These are phyloP conservation scores for Castanea mollissima DNA, from an alignment of 306 rosid species.

Conservation along the genomic window DNA sequence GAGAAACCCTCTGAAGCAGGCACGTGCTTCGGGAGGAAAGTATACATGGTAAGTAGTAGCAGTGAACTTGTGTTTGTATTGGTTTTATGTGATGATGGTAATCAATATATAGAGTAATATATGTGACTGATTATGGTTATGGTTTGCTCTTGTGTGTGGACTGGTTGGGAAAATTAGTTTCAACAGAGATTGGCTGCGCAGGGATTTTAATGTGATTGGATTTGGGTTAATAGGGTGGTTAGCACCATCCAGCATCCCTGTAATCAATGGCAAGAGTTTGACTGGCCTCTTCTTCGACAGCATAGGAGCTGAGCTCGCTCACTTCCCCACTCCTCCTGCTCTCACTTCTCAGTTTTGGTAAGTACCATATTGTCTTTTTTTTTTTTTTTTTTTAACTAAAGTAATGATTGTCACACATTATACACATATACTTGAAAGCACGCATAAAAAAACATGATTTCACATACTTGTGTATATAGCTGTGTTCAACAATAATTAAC, in stretches of 20 bases:
- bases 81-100: not conserved
- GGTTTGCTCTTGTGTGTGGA: not conserved
- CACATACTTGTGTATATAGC: no score
- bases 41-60: slow-evolving; percentile 56
- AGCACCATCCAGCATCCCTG: slow-evolving; percentile 88
- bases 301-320: slow-evolving; percentile 90
- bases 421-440: no score
- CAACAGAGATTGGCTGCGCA: slow-evolving; percentile 77
- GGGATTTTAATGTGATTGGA: slow-evolving; percentile 82
- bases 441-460: no score
- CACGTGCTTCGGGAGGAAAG: slow-evolving; percentile 52
- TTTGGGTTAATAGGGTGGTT: slow-evolving; percentile 94
- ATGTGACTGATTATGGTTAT: not conserved
- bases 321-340: slow-evolving; percentile 92
- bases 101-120: no score
- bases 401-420: no score
- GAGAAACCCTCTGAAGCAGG: slow-evolving; percentile 62
- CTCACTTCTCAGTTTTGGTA: slow-evolving; percentile 77
- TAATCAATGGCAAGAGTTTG: slow-evolving; percentile 76
- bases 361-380: not conserved
- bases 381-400: not conserved
- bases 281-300: slow-evolving; percentile 89
- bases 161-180: slow-evolving; percentile 42
- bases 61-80: not conserved
- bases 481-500: no score